Conservation (phyloP, 176 grass and related monocot genomes). For the Secale cereale region DNA sequence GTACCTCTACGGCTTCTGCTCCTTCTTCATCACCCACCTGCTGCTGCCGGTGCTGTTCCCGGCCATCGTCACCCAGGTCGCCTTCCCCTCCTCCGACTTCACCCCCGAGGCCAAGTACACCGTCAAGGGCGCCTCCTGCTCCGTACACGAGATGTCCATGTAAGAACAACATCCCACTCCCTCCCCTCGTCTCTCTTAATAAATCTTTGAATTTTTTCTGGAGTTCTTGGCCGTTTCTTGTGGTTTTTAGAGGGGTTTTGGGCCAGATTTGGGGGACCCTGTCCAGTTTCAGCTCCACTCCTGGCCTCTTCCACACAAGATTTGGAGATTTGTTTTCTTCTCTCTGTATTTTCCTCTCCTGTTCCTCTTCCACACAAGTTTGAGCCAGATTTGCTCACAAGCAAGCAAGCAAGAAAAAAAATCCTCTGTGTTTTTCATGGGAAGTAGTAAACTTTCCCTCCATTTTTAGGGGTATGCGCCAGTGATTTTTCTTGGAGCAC, state of each 20-base stretch:
- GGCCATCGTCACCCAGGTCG: slow-evolving; percentile 75
- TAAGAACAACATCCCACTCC: slow-evolving; percentile 6
- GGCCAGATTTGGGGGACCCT: not conserved
- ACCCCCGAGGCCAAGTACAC: slow-evolving; percentile 32
- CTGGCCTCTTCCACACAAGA: not conserved
- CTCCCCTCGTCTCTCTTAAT: not conserved
- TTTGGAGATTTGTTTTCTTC: slow-evolving; percentile 9
- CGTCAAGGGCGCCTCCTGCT: slow-evolving; percentile 55
- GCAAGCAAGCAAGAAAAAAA: not conserved
- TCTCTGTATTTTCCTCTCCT: not conserved
- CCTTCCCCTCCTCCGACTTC: slow-evolving; percentile 55
- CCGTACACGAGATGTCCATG: slow-evolving; percentile 75
- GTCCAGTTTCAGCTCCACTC: not conserved
- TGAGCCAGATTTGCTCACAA: not conserved
- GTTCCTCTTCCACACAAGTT: not conserved
- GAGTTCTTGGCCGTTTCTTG: not conserved
- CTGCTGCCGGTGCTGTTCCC: slow-evolving; percentile 87
- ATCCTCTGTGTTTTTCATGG: not conserved
- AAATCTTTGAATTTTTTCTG: not conserved
- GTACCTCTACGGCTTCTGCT: slow-evolving; percentile 88
- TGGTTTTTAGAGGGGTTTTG: not conserved
- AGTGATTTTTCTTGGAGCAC: not conserved
- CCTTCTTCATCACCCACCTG: slow-evolving; percentile 81
- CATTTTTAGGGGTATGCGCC: not conserved
- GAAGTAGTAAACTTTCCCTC: not conserved